A percentile compares a stretch with the other conserved stretches of the same genome.
Evolutionary conservation across 1,284 basidiomycete species (phyloP).

Genomic region (Cutaneotrichosporon curvatum): DNA sequence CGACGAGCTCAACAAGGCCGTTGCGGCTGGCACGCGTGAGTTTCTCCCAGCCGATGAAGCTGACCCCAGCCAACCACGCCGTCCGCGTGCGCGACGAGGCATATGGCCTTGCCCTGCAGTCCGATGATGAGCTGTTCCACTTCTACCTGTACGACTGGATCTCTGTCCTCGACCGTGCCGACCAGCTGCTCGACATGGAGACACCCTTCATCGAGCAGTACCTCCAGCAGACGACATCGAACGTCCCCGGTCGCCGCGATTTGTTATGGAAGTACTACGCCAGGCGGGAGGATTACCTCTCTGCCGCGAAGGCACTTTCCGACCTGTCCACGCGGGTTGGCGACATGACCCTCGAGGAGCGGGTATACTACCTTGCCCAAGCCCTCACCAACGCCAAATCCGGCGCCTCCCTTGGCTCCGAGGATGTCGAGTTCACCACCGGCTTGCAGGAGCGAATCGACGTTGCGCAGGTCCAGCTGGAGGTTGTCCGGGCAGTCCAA

Average conservation of each 20-base stretch:
- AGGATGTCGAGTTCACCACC: conserved; percentile 84
- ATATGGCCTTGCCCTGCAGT: conserved; percentile 61
- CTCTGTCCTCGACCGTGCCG: conserved; percentile 67
- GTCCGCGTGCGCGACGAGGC: conserved; percentile 40
- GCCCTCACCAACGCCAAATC: conserved; percentile 95
- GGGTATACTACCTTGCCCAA: conserved; percentile 83
- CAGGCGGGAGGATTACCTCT: conserved; percentile 73
- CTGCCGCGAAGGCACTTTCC: conserved; percentile 81
- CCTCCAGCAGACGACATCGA: conserved; percentile 49
- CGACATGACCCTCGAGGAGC: conserved; percentile 60
- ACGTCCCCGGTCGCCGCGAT: conserved; percentile 62
- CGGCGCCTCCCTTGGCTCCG: conserved; percentile 62
- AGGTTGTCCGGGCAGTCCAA: conserved; percentile 53
- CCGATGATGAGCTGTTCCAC: conserved; percentile 89
- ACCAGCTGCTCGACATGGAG: conserved; percentile 70
- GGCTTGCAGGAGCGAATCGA: conserved; percentile 94
- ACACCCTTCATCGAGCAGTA: conserved; percentile 65
- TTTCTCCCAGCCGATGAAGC: conserved; percentile 12
- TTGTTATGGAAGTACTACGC: conserved; percentile 96
- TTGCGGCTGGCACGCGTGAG: conserved; percentile 7
- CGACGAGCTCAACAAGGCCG: conserved; percentile 44
- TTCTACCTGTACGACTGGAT: conserved; percentile 92
- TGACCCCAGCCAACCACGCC: conserved; percentile 5
- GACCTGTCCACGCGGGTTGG: conserved; percentile 75
- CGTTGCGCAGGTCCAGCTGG: conserved; percentile 91